Conservation (phyloP, 768 basidiomycete species). For the Hortiboletus flavorubellus region DNA sequence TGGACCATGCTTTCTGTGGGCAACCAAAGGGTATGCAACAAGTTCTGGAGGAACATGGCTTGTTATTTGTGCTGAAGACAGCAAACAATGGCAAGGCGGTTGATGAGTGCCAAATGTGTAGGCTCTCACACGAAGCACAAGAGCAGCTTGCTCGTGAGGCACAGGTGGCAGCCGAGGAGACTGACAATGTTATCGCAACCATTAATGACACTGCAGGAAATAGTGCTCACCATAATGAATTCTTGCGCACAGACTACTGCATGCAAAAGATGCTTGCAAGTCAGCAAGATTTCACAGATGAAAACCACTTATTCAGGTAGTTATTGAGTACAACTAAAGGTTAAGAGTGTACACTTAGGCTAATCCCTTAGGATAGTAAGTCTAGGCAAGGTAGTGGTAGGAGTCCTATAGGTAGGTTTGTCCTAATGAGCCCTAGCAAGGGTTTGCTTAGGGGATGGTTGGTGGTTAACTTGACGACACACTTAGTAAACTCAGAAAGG, state of each 20-base stretch:
- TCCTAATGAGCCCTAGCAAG: too few species aligned
- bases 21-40: constrained; percentile 12
- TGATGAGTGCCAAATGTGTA: neutral
- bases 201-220: too few species aligned
- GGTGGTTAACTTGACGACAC: too few species aligned
- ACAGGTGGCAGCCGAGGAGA: neutral
- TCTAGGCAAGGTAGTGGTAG: too few species aligned
- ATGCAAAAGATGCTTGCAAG: constrained; percentile 25
- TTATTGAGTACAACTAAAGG: too few species aligned
- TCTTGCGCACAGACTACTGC: constrained; percentile 24
- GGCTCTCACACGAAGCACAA: neutral
- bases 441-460: too few species aligned
- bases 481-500: too few species aligned
- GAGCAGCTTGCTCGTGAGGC: neutral
- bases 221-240: neutral
- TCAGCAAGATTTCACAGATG: constrained; percentile 29
- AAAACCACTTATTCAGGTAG: constrained; percentile 17
- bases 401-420: too few species aligned
- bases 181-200: too few species aligned
- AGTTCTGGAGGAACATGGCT: constrained; percentile 25
- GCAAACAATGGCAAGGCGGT: neutral
- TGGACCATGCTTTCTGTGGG: constrained; percentile 15
- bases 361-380: too few species aligned
- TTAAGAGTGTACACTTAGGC: too few species aligned
- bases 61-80: neutral